Base-by-base conservation (phyloP, 495 filamentous ascomycete genomes). In the Arthonia radiata region DNA sequence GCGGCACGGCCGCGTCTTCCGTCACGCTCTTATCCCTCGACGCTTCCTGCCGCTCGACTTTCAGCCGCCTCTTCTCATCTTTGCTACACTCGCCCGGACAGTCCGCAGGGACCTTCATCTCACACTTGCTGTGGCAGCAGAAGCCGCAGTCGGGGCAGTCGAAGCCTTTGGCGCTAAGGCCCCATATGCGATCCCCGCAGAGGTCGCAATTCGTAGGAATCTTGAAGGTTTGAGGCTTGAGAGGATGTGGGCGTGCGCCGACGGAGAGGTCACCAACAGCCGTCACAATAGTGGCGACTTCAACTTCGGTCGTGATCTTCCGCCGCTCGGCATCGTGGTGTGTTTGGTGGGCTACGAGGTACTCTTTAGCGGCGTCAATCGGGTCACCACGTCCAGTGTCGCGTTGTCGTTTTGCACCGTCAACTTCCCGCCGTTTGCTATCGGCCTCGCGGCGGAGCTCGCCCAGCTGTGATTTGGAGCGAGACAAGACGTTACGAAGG, bases 131-230 rank as follows among this genome's bases (percentile, higher is more conserved):
- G 51, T 99, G 86, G 39, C 86, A 99, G 2, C 81, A 91, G 48
- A 90, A 99, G 4, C 86, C 89, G 39, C 86, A 99, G 43, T 92
- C 81, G 32, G 71, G 64, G 43, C 86, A 99, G 44, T 80, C 78
- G 33, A 89, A 90, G 2, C 89, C 86, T 49, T 94, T 94, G 14
- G 86, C 86, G 2, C 74, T 80, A 9, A 99, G 43, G 2, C 86
- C 86, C 86, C 86, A 94, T 42, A 94, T 91, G 6, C 83, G 64
- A 36, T 99, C 86, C 3, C 80, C 79, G 36, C 86, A 99, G 3
- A 91, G 57, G 41, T 99, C 83, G 47, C 86, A 99, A 43, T 93
- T 94, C 3, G 86, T 99, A 0, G 89, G 89, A 29, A 99, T 90
- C 42, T 92, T 94, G 60, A 93, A 94, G 0, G 82, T 94, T 37